A percentile compares a stretch with the other conserved stretches of the same genome.
phyloP scores from a whole-genome alignment of 495 filamentous ascomycete genomes.

The Barbatosphaeria neglecta region DNA sequence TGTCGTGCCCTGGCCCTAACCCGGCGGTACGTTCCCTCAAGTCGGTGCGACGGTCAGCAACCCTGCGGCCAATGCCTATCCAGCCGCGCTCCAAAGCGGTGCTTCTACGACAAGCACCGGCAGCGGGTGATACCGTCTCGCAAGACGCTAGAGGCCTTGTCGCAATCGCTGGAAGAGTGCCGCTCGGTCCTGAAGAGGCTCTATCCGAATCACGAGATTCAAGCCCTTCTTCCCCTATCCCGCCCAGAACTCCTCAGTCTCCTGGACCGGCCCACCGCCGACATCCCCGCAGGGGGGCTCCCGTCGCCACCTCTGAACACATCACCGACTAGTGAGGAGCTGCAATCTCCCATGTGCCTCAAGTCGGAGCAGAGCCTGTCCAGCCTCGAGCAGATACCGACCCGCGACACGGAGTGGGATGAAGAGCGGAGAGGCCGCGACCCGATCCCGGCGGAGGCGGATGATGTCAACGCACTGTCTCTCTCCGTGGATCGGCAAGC shows the following conservation, averaged over 20 bases:
- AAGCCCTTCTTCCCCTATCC: slow-evolving; percentile 37
- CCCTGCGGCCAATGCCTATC: slow-evolving; percentile 48
- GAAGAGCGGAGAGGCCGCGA: slow-evolving; percentile 44
- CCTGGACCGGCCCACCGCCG: slow-evolving; percentile 31
- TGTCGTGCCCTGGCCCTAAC: slow-evolving; percentile 12
- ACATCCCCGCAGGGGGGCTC: slow-evolving; percentile 25
- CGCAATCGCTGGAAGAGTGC: slow-evolving; percentile 47
- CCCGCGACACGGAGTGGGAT: slow-evolving; percentile 45
- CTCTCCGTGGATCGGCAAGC: slow-evolving; percentile 58
- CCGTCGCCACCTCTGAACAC: slow-evolving; percentile 32
- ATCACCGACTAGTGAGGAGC: slow-evolving; percentile 28
- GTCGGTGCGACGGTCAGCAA: slow-evolving; percentile 46
- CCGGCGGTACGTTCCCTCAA: slow-evolving; percentile 4
- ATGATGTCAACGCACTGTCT: slow-evolving; percentile 75
- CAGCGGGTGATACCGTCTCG: slow-evolving; percentile 46
- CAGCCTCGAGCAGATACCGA: slow-evolving; percentile 42
- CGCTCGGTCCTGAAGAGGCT: slow-evolving; percentile 42
- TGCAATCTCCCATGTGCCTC: slow-evolving; percentile 30
- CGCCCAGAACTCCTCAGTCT: slow-evolving; percentile 39
- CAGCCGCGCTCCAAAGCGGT: slow-evolving; percentile 43
- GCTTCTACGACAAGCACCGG: slow-evolving; percentile 49
- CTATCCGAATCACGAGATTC: slow-evolving; percentile 41
- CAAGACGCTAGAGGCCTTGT: slow-evolving; percentile 47
- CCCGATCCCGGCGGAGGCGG: slow-evolving; percentile 55
- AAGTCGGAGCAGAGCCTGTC: slow-evolving; percentile 33